Evolutionary conservation across 257 asterid genomes (phyloP).

Genomic region (Solanum sparsipilum): DNA sequence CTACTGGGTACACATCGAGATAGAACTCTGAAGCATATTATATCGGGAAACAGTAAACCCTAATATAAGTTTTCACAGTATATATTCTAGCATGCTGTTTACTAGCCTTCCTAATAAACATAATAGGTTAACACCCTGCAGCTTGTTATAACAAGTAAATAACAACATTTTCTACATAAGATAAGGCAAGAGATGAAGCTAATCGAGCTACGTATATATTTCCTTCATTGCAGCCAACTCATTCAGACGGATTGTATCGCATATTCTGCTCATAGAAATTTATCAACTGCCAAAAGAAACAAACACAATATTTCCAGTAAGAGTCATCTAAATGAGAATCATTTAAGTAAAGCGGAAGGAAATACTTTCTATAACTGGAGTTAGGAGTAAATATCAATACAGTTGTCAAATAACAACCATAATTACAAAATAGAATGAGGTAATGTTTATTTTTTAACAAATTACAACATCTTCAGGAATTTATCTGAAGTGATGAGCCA

Average conservation of each 20-base stretch:
- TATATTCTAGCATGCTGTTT: not conserved
- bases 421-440: not conserved
- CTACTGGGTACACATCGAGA: not conserved
- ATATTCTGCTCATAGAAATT: constrained; percentile 73
- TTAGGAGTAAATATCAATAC: not conserved
- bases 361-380: not conserved
- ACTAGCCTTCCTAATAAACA: not conserved
- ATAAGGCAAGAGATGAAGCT: not conserved
- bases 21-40: not conserved
- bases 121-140: not conserved
- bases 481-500: not conserved
- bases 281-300: constrained; percentile 46
- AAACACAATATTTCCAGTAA: not conserved
- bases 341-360: not conserved
- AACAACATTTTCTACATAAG: constrained; percentile 25
- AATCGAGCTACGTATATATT: not conserved
- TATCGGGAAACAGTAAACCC: not conserved
- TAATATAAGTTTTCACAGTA: not conserved
- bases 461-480: not conserved
- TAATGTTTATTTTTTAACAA: not conserved
- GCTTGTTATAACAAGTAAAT: constrained; percentile 23
- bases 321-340: not conserved
- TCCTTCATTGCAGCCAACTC: constrained; percentile 9
- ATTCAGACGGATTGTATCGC: constrained; percentile 41
- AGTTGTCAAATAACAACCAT: not conserved